A percentile compares a stretch with the other conserved stretches of the same genome.
Conservation (phyloP, 2,329 filamentous ascomycete species). For the Penicillium sp. region DNA sequence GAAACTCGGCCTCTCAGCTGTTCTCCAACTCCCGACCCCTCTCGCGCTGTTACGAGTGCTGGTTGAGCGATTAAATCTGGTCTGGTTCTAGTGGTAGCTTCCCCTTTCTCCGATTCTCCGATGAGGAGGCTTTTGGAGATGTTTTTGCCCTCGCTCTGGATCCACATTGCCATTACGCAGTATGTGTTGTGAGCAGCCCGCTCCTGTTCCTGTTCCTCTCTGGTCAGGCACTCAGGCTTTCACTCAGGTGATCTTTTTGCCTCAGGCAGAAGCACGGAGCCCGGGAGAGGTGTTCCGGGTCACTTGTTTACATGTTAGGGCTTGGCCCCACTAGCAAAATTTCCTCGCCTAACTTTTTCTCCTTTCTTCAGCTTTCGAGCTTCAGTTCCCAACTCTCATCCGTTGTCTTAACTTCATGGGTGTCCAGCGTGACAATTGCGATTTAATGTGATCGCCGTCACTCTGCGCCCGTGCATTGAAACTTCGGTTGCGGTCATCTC, state of each 20-base stretch:
- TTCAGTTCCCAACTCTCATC: not conserved
- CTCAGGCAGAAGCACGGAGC: not conserved
- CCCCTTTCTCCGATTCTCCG: not conserved
- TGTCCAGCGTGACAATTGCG: not conserved
- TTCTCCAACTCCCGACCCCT: constrained; percentile 18
- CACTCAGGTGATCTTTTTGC: not conserved
- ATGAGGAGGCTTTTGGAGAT: constrained; percentile 11
- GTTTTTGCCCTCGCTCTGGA: not conserved
- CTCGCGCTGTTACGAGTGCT: not conserved
- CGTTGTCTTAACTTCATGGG: not conserved
- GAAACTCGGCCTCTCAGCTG: constrained; percentile 13
- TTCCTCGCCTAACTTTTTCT: not conserved
- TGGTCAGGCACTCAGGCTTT: not conserved
- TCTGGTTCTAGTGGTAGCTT: not conserved
- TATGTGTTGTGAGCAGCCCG: not conserved
- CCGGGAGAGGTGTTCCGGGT: not conserved
- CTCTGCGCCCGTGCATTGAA: not conserved
- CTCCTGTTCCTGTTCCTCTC: not conserved
- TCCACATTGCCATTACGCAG: constrained; percentile 1
- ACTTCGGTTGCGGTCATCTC: not conserved
- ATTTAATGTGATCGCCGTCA: not conserved
- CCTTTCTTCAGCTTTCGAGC: not conserved
- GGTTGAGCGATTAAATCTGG: not conserved
- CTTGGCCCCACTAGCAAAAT: not conserved
- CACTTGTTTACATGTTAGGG: not conserved